A percentile compares a stretch with the other conserved stretches of the same genome.
These are phyloP conservation scores for Nidularia sp. DNA, from an alignment of 768 basidiomycete species.

Conservation along the genomic window DNA sequence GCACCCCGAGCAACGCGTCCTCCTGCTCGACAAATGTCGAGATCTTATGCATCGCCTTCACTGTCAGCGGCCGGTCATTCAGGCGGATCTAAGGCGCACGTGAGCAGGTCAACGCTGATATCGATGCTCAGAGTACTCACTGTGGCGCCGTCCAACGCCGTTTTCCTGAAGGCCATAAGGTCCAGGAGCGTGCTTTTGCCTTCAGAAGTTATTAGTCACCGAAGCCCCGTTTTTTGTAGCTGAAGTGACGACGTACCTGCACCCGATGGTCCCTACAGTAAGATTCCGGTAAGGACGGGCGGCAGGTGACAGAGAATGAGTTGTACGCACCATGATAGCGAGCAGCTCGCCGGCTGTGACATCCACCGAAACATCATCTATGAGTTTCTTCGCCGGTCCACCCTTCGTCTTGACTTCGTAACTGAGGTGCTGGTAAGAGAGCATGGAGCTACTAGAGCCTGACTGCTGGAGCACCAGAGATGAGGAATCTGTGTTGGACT, in stretches of 20 bases:
- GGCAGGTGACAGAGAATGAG: background rate
- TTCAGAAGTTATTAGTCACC: no score
- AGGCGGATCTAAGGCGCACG: constrained; percentile 19
- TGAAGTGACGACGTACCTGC: constrained; percentile 22
- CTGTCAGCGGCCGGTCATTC: constrained; percentile 22
- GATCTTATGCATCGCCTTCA: constrained; percentile 28
- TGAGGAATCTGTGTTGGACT: no score
- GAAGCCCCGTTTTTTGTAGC: no score
- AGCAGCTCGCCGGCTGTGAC: constrained; percentile 33
- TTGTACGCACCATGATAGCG: constrained; percentile 34
- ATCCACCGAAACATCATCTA: constrained; percentile 36
- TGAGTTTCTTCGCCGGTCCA: constrained; percentile 20
- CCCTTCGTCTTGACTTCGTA: constrained; percentile 21
- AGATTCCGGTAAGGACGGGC: background rate
- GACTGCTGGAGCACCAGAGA: no score
- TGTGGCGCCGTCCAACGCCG: constrained; percentile 17
- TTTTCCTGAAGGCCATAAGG: constrained; percentile 38
- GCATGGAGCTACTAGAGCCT: constrained; percentile 14
- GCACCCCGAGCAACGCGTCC: constrained; percentile 53
- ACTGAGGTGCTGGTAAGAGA: constrained; percentile 28
- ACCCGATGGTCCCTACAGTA: constrained; percentile 36
- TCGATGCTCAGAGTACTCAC: constrained; percentile 18
- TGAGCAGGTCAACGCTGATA: background rate
- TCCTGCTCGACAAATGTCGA: constrained; percentile 58
- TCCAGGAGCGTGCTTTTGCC: constrained; percentile 44